phyloP scores from a whole-genome alignment of 2,329 filamentous ascomycete species.

The Sarocladium oryzae region DNA sequence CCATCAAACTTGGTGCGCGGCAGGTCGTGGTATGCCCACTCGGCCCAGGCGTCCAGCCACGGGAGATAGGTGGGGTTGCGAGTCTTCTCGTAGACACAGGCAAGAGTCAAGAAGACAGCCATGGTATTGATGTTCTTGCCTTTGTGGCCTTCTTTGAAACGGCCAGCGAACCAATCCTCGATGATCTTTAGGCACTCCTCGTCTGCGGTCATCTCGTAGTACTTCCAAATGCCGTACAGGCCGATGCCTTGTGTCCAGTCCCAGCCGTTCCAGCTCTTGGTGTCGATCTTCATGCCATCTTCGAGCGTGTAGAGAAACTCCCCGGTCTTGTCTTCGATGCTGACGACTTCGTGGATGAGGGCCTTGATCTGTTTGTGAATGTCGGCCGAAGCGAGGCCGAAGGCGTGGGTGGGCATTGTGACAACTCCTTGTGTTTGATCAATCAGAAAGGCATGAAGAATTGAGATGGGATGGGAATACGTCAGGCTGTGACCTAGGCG shows the following conservation, averaged over 20 bases:
- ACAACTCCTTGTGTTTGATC: too few species aligned
- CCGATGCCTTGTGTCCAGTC: slow-evolving; percentile 79
- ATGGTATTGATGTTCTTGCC: slow-evolving; percentile 86
- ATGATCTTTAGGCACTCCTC: slow-evolving; percentile 56
- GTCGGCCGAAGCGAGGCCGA: slow-evolving; percentile 40
- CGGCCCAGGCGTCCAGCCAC: slow-evolving; percentile 75
- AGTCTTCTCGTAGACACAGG: slow-evolving; percentile 71
- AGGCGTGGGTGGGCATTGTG: slow-evolving; percentile 26
- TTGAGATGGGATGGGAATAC: too few species aligned
- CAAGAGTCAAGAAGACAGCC: slow-evolving; percentile 69
- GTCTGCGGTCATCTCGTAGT: slow-evolving; percentile 66
- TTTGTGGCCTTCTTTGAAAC: slow-evolving; percentile 63
- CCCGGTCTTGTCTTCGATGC: slow-evolving; percentile 69
- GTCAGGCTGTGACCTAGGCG: too few species aligned
- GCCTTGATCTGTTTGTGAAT: slow-evolving; percentile 53
- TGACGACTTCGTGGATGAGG: slow-evolving; percentile 67
- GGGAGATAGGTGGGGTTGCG: slow-evolving; percentile 62
- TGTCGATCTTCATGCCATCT: slow-evolving; percentile 73
- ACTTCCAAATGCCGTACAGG: slow-evolving; percentile 76
- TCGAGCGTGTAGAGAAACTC: slow-evolving; percentile 65
- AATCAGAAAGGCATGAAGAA: too few species aligned
- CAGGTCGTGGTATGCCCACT: slow-evolving; percentile 76
- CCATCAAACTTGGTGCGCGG: slow-evolving; percentile 63
- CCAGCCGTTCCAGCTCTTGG: slow-evolving; percentile 79
- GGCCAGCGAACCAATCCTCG: slow-evolving; percentile 64